A percentile compares a stretch with the other conserved stretches of the same genome.
Conservation (phyloP, 805 yeast genomes). For the Ogataea henricii region DNA sequence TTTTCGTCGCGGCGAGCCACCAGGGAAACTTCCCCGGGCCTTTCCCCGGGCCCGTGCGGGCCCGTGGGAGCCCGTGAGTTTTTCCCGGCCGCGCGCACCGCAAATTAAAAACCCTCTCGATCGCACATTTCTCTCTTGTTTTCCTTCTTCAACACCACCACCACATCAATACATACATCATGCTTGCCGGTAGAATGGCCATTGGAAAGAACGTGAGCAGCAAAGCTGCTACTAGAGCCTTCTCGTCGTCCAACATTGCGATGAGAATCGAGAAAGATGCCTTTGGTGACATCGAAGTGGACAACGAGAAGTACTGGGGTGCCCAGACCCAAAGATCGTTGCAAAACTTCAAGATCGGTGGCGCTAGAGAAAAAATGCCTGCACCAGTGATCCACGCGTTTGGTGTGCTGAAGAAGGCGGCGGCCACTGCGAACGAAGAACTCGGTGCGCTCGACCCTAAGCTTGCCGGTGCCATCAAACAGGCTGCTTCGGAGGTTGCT, state of each 20-base stretch:
- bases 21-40: background rate
- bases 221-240: conserved; percentile 29
- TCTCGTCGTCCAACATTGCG: conserved; percentile 31
- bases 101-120: no score
- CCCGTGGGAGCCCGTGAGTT: no score
- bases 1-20: no score
- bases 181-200: conserved; percentile 31
- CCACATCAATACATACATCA: conserved; percentile 1
- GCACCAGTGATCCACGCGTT: conserved; percentile 88
- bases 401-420: conserved; percentile 91
- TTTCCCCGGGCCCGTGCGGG: background rate
- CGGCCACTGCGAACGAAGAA: conserved; percentile 85
- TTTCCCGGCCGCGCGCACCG: no score
- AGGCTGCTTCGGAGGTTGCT: conserved; percentile 93
- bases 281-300: conserved; percentile 94
- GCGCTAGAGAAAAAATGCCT: conserved; percentile 87
- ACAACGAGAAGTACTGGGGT: conserved; percentile 89
- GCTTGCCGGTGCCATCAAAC: conserved; percentile 79
- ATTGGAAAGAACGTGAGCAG: conserved; percentile 11
- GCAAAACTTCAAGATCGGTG: conserved; percentile 95
- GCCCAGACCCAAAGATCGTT: conserved; percentile 96
- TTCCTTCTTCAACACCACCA: background rate
- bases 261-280: conserved; percentile 89
- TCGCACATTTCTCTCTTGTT: background rate
- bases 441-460: conserved; percentile 84